Conservation (phyloP, 306 rosid genomes). For the Cucurbita pepo region DNA sequence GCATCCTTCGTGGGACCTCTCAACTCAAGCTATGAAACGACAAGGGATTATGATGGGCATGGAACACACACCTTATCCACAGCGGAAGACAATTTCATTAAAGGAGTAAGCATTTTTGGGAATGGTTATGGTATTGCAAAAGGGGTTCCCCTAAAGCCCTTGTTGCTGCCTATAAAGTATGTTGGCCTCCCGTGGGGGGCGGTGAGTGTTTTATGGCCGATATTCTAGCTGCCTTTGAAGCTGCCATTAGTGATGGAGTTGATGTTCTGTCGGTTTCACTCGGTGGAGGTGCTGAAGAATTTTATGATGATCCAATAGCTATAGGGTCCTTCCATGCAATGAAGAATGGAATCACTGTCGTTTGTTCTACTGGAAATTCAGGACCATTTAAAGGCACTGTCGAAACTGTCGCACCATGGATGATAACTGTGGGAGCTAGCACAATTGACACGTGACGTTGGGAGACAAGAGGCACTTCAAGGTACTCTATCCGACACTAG, state of each 20-base stretch:
- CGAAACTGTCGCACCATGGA: too few relatives aligned
- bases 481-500: too few relatives aligned
- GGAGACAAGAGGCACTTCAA: too few relatives aligned
- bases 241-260: background rate
- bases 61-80: background rate
- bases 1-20: background rate
- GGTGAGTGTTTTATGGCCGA: background rate
- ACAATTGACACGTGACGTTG: too few relatives aligned
- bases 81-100: background rate
- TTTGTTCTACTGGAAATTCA: too few relatives aligned
- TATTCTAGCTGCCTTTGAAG: background rate
- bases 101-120: background rate
- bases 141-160: background rate
- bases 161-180: background rate
- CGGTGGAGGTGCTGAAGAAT: background rate
- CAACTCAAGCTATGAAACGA: background rate
- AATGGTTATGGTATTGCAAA: background rate
- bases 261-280: background rate
- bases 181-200: background rate
- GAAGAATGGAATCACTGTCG: too few relatives aligned
- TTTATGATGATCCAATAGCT: background rate
- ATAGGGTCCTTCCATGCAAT: background rate
- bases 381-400: too few relatives aligned
- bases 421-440: too few relatives aligned
- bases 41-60: background rate